Evolutionary conservation across 225 moss, liverwort and hornwort genomes (phyloP).

Genomic region (Bryoerythrophyllum caledonicum): DNA sequence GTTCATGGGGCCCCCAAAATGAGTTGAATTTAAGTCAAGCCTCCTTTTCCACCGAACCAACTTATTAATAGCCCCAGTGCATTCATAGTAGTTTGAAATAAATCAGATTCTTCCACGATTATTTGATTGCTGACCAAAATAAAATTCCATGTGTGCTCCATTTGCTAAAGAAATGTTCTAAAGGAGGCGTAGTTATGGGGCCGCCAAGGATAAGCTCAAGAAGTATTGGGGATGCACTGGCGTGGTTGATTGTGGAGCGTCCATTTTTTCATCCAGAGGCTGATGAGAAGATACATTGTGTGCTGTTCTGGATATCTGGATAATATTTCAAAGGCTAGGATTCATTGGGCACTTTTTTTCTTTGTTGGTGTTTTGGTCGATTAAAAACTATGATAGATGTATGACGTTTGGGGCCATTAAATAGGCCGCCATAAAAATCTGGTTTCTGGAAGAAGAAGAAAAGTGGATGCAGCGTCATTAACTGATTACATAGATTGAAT

Average conservation of each 20-base stretch:
- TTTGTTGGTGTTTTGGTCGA: background rate
- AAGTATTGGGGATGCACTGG: background rate
- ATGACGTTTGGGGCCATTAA: background rate
- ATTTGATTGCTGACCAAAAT: background rate
- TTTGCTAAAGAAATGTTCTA: background rate
- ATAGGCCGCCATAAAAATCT: too few species aligned
- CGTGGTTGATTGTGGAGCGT: background rate
- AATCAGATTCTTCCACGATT: background rate
- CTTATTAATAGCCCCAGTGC: background rate
- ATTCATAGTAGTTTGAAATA: background rate
- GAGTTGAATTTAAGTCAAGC: background rate
- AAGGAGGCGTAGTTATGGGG: constrained; percentile 9
- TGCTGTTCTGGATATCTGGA: constrained; percentile 4
- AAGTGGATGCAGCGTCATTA: background rate
- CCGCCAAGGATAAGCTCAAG: constrained; percentile 3
- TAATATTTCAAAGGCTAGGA: background rate
- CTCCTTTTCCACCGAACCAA: constrained; percentile 17
- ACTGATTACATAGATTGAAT: too few species aligned
- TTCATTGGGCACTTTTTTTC: background rate
- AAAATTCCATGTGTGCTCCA: background rate
- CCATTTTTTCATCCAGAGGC: accelerated
- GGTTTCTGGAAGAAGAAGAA: background rate
- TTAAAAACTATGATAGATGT: background rate
- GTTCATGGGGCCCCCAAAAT: background rate
- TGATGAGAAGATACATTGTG: background rate